Evolutionary conservation across 2,329 filamentous ascomycete species (phyloP).

Genomic region (Cercospora brassicicola): DNA sequence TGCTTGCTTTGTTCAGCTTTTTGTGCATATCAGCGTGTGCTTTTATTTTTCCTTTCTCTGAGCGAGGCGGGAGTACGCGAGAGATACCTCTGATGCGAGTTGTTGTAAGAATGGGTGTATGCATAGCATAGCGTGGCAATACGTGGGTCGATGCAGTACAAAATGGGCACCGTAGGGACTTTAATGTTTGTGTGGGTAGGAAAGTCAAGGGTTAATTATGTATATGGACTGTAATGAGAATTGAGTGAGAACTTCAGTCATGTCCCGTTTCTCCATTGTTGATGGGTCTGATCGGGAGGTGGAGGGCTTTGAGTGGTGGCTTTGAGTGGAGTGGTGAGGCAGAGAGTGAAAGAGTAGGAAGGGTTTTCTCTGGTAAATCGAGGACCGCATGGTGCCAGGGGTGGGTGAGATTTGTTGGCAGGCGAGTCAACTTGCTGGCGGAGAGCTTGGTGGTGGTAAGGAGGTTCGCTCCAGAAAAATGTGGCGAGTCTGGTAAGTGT

Average conservation of each 20-base stretch:
- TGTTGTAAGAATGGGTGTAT: background rate
- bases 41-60: background rate
- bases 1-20: background rate
- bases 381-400: background rate
- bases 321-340: background rate
- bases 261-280: too few species aligned
- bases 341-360: background rate
- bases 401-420: background rate
- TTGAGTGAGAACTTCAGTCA: too few species aligned
- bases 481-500: background rate
- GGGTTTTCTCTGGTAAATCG: background rate
- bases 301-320: too few species aligned
- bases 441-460: background rate
- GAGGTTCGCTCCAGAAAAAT: background rate
- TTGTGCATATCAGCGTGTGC: background rate
- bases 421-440: background rate
- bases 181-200: background rate
- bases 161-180: background rate
- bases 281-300: too few species aligned
- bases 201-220: background rate
- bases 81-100: slow-evolving; percentile 21
- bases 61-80: slow-evolving; percentile 1
- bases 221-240: background rate
- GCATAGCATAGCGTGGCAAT: slow-evolving; percentile 2
- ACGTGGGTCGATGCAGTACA: too few species aligned